These are phyloP conservation scores for Nitzschia sp. DNA, from an alignment of 108 stramenopile species.

Conservation along the genomic window DNA sequence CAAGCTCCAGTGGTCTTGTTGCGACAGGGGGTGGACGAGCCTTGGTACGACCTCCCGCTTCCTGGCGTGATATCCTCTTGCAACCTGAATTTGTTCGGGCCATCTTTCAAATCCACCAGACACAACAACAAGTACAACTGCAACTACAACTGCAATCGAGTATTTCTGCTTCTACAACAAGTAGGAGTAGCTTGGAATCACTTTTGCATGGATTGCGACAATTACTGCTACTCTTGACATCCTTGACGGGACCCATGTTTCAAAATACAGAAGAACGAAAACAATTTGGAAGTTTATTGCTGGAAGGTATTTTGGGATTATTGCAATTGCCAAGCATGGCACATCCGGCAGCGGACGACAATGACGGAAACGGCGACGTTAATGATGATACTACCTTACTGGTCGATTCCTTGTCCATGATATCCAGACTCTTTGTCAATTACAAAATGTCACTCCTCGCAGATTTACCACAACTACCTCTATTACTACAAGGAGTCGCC, in stretches of 20 bases:
- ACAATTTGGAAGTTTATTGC: conserved; percentile 54
- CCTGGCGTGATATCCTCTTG: conserved; percentile 60
- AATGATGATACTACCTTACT: conserved; percentile 16
- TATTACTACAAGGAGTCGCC: conserved; percentile 51
- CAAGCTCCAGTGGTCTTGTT: conserved; percentile 10
- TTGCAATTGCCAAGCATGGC: conserved; percentile 35
- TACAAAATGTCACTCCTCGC: conserved; percentile 50
- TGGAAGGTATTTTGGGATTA: conserved; percentile 65
- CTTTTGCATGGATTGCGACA: conserved; percentile 63
- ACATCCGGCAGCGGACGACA: no score
- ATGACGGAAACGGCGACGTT: conserved; percentile 25
- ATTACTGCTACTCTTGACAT: conserved; percentile 63
- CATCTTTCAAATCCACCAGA: conserved; percentile 43
- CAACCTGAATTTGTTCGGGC: conserved; percentile 73
- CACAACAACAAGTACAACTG: not conserved
- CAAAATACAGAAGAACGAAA: conserved; percentile 42
- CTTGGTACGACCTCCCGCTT: conserved; percentile 57
- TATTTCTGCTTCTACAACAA: not conserved
- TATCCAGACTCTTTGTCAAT: conserved; percentile 67
- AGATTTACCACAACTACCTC: conserved; percentile 35
- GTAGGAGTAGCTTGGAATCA: conserved; percentile 10
- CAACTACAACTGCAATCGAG: not conserved
- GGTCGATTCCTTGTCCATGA: conserved; percentile 54
- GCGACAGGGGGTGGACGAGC: conserved; percentile 8
- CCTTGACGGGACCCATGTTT: conserved; percentile 73